These are phyloP conservation scores for Pseudogymnoascus sp. DNA, from an alignment of 2,329 filamentous ascomycete species.

Conservation along the genomic window DNA sequence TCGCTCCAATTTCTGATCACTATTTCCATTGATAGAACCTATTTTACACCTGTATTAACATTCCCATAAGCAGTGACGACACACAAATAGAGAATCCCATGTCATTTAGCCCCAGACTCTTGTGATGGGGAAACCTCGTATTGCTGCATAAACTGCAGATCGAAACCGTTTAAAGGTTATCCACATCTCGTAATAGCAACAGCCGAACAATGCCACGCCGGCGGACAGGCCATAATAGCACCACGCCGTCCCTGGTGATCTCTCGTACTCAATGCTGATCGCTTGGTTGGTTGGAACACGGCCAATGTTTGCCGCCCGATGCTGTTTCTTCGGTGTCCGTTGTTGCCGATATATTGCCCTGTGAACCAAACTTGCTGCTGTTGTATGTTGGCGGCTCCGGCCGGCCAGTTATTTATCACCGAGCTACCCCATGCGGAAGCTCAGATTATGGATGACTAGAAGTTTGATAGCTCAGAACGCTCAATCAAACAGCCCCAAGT, in stretches of 20 bases:
- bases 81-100: background rate
- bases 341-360: too few species aligned
- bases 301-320: background rate
- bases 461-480: background rate
- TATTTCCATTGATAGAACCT: background rate
- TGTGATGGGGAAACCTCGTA: background rate
- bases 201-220: background rate
- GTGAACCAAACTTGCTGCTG: background rate
- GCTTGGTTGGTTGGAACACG: background rate
- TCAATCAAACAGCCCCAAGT: background rate
- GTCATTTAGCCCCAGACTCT: background rate
- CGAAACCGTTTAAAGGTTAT: background rate
- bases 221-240: background rate
- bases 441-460: background rate
- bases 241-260: background rate
- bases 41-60: background rate
- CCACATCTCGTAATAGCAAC: background rate
- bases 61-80: background rate
- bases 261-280: conserved; percentile 1
- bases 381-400: background rate
- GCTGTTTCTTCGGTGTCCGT: background rate
- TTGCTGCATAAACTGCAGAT: background rate
- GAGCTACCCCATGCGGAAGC: background rate
- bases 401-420: background rate
- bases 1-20: background rate